phyloP scores from a whole-genome alignment of 306 rosid species.

The Luffa acutangula region DNA sequence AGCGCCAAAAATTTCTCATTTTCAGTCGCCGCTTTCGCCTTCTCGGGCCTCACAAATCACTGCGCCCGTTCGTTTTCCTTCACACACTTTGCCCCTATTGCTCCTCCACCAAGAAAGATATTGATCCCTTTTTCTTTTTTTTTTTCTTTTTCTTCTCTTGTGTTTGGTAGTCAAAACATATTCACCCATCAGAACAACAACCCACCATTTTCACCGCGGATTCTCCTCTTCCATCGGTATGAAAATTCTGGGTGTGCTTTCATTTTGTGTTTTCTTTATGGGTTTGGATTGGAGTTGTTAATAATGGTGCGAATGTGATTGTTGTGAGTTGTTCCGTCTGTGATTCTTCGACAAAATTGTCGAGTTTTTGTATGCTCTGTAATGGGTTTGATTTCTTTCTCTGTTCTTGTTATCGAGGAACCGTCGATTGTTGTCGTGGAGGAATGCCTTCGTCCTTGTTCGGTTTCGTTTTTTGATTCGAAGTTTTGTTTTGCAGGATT shows the following conservation, averaged over 20 bases:
- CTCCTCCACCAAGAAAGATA: constrained; percentile 42
- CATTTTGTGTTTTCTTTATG: constrained; percentile 13
- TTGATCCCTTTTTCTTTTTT: constrained; percentile 27
- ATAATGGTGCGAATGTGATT: neutral
- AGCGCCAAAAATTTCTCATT: neutral
- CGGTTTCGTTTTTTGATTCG: neutral
- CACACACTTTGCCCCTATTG: constrained; percentile 21
- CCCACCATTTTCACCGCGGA: constrained; percentile 5
- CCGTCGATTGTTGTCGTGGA: neutral
- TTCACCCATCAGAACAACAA: neutral
- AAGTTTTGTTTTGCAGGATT: neutral
- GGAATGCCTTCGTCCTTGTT: neutral
- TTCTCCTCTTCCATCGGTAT: constrained; percentile 13
- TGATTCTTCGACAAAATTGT: neutral
- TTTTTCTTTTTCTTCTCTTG: constrained; percentile 10
- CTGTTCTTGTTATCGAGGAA: neutral
- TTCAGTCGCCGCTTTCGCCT: neutral
- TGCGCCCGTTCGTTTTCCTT: neutral
- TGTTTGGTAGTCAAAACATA: constrained; percentile 6
- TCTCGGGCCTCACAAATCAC: neutral
- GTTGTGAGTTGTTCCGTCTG: neutral
- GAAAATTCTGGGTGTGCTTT: constrained; percentile 17
- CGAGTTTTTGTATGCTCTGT: neutral
- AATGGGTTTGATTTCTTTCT: neutral
- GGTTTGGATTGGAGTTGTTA: neutral